These are phyloP conservation scores for Metschnikowia henanensis DNA, from an alignment of 805 yeast genomes.

Conservation along the genomic window DNA sequence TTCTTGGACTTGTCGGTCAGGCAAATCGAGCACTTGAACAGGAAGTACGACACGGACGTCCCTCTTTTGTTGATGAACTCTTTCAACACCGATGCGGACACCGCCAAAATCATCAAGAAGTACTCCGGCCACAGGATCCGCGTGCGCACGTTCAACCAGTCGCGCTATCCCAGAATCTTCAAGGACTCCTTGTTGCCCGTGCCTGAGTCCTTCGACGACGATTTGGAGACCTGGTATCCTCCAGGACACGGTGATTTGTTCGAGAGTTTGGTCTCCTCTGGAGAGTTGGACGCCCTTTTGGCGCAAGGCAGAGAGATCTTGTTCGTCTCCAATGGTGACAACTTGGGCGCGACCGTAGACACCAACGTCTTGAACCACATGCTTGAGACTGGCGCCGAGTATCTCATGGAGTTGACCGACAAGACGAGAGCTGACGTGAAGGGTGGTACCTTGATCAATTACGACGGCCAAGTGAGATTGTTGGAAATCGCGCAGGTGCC, in stretches of 20 bases:
- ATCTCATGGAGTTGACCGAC: constrained; percentile 97
- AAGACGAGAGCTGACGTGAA: constrained; percentile 99
- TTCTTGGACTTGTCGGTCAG: constrained; percentile 94
- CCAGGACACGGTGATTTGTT: constrained; percentile 99
- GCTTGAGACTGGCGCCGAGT: constrained; percentile 89
- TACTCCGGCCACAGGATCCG: constrained; percentile 95
- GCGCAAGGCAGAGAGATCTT: constrained; percentile 93
- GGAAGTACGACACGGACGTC: constrained; percentile 87
- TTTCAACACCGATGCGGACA: constrained; percentile 95
- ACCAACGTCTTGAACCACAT: constrained; percentile 87
- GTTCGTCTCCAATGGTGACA: constrained; percentile 97
- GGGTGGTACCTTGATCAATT: constrained; percentile 97
- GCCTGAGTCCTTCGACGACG: constrained; percentile 72
- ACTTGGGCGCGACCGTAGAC: constrained; percentile 98
- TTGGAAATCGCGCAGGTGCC: constrained; percentile 98
- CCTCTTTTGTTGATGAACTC: constrained; percentile 98
- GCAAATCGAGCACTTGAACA: constrained; percentile 93
- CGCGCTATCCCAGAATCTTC: constrained; percentile 94
- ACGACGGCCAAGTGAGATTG: constrained; percentile 91
- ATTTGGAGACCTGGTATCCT: constrained; percentile 92
- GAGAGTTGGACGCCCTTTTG: constrained; percentile 85
- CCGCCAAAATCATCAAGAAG: constrained; percentile 92
- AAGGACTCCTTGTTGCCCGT: constrained; percentile 97
- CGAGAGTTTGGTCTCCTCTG: constrained; percentile 84
- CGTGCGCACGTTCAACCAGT: constrained; percentile 95